Percentiles rank a stretch among this genome's conserved stretches.
These are phyloP conservation scores for Sclerotinia sclerotiorum DNA, from an alignment of 2,329 filamentous ascomycete genomes.

Conservation along the genomic window DNA sequence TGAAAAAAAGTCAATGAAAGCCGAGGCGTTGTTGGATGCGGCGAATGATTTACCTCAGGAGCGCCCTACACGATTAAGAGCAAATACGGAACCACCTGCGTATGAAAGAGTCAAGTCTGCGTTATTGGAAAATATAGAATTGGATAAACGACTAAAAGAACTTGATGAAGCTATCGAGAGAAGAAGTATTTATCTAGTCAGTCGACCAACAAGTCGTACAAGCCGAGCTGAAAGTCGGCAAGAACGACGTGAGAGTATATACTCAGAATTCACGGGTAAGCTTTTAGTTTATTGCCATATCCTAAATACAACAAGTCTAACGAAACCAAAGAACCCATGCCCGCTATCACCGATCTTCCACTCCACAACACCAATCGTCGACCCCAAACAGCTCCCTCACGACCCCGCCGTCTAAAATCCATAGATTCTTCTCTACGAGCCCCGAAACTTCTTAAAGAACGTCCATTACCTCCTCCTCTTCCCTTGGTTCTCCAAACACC, in stretches of 20 bases:
- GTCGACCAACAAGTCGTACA: slow-evolving; percentile 37
- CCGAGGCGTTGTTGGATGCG: slow-evolving; percentile 34
- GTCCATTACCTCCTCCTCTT: slow-evolving; percentile 50
- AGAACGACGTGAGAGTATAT: slow-evolving; percentile 30
- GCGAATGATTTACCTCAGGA: slow-evolving; percentile 33
- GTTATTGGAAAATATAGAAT: slow-evolving; percentile 48
- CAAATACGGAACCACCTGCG: slow-evolving; percentile 36
- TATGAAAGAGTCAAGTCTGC: slow-evolving; percentile 40
- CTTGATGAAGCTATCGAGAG: slow-evolving; percentile 58
- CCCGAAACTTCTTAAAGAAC: slow-evolving; percentile 25
- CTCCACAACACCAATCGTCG: slow-evolving; percentile 42
- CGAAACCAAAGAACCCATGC: slow-evolving; percentile 50
- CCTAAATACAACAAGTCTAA: slow-evolving; percentile 22
- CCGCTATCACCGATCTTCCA: slow-evolving; percentile 47
- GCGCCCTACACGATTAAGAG: slow-evolving; percentile 35
- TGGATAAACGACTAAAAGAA: slow-evolving; percentile 57
- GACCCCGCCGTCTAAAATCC: slow-evolving; percentile 22
- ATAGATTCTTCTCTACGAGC: slow-evolving; percentile 13
- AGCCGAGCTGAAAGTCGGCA: slow-evolving; percentile 32
- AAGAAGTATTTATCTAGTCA: slow-evolving; percentile 52
- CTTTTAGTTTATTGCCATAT: neutral
- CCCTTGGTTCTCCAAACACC: slow-evolving; percentile 53
- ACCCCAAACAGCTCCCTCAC: slow-evolving; percentile 23
- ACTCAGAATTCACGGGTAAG: slow-evolving; percentile 35
- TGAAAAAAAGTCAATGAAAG: slow-evolving; percentile 33